Evolutionary conservation across 192 early-diverging fungal species (phyloP).

Genomic region (Linnemannia zychae): DNA sequence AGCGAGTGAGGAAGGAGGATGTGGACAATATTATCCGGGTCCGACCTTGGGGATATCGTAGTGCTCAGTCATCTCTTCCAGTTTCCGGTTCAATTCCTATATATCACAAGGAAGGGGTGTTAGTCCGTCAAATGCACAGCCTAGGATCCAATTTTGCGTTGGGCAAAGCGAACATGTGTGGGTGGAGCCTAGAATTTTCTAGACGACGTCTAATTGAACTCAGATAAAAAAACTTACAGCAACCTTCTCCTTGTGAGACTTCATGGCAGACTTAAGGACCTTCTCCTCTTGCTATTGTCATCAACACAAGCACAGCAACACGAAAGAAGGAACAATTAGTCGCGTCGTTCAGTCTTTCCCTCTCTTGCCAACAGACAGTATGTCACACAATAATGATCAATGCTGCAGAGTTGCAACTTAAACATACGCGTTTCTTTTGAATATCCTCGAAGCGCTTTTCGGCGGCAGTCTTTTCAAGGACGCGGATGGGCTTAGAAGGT

Average conservation of each 20-base stretch:
- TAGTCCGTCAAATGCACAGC: too few relatives aligned
- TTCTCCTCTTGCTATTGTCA: conserved; percentile 73
- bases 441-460: conserved; percentile 81
- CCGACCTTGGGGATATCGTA: conserved; percentile 89
- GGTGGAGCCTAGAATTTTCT: neutral
- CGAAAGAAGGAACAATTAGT: neutral
- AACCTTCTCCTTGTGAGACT: conserved; percentile 84
- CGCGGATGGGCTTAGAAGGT: conserved; percentile 38
- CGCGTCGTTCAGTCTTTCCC: neutral
- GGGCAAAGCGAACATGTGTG: neutral
- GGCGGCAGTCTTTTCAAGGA: conserved; percentile 73
- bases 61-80: conserved; percentile 82
- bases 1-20: too few relatives aligned
- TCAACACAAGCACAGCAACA: neutral
- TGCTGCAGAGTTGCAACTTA: too few relatives aligned
- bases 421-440: conserved; percentile 71
- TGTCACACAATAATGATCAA: neutral
- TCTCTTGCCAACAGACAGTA: too few relatives aligned
- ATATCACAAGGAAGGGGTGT: too few relatives aligned
- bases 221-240: conserved; percentile 59
- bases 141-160: too few relatives aligned
- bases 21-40: conserved; percentile 73
- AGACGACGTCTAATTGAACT: neutral
- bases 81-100: conserved; percentile 81
- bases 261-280: conserved; percentile 71